Conservation (phyloP, 176 grass and related monocot genomes). For the Eleusine indica region DNA sequence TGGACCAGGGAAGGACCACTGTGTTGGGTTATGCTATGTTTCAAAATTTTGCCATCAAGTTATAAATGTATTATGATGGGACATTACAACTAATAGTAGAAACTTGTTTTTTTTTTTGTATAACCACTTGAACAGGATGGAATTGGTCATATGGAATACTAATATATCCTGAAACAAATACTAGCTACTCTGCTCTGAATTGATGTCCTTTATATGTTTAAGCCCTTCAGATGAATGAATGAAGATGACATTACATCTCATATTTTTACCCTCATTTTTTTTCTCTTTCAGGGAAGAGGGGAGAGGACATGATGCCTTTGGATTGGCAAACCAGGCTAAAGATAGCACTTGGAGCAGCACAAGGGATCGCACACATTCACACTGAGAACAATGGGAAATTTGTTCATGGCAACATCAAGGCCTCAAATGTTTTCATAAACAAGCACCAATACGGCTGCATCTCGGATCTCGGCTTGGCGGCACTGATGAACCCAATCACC, state of each 20-base stretch:
- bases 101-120: not conserved
- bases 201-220: not conserved
- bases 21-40: conserved; percentile 5
- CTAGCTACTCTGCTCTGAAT: not conserved
- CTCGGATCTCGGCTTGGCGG: conserved; percentile 69
- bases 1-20: conserved; percentile 16
- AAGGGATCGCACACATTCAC: conserved; percentile 80
- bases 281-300: conserved; percentile 66
- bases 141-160: conserved; percentile 1
- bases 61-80: not conserved
- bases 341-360: conserved; percentile 84
- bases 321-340: conserved; percentile 89
- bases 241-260: not conserved
- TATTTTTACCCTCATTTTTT: not conserved
- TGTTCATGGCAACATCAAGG: conserved; percentile 95
- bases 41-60: not conserved
- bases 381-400: conserved; percentile 86
- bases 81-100: conserved; percentile 6
- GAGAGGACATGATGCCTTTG: conserved; percentile 72
- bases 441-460: conserved; percentile 63
- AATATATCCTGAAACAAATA: conserved; percentile 7
- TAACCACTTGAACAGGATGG: not conserved
- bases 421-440: conserved; percentile 89
- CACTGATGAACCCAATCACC: conserved; percentile 74
- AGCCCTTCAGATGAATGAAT: not conserved